Evolutionary conservation across 306 rosid genomes (phyloP).

Genomic region (Quercus parvula): DNA sequence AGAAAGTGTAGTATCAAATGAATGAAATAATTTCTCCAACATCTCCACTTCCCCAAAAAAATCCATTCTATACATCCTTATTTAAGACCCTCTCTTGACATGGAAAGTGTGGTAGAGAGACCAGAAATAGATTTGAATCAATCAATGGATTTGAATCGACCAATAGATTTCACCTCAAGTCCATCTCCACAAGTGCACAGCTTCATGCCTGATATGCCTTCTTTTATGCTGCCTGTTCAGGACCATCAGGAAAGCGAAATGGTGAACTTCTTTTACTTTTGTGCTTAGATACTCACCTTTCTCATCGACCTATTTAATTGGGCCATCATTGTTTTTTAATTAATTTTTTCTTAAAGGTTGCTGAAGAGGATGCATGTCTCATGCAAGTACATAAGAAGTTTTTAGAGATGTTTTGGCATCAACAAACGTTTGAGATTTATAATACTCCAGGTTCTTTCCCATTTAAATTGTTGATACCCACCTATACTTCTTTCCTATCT

Average conservation of each 20-base stretch:
- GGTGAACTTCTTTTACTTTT: not conserved
- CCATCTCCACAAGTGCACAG: not conserved
- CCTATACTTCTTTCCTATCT: not conserved
- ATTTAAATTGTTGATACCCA: not conserved
- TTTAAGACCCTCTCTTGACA: not conserved
- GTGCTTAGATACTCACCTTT: not conserved
- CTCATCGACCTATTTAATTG: not conserved
- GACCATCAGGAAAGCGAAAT: not conserved
- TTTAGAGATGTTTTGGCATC: constrained; percentile 24
- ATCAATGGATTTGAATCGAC: not conserved
- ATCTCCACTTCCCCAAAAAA: no score
- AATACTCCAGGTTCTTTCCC: constrained; percentile 24
- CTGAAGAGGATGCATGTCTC: not conserved
- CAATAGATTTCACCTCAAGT: constrained; percentile 3
- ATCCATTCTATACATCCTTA: not conserved
- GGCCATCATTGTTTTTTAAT: not conserved
- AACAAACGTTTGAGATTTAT: constrained; percentile 14
- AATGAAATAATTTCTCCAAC: no score
- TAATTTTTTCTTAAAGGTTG: not conserved
- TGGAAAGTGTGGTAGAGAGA: not conserved
- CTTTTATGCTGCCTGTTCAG: not conserved
- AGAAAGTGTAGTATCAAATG: no score
- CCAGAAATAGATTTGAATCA: constrained; percentile 4
- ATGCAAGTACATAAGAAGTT: constrained; percentile 9
- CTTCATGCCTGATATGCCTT: not conserved